Evolutionary conservation across 768 basidiomycete species (phyloP), one percentile per base, ranked within the genome.

Genomic region (Suillus decipiens): DNA sequence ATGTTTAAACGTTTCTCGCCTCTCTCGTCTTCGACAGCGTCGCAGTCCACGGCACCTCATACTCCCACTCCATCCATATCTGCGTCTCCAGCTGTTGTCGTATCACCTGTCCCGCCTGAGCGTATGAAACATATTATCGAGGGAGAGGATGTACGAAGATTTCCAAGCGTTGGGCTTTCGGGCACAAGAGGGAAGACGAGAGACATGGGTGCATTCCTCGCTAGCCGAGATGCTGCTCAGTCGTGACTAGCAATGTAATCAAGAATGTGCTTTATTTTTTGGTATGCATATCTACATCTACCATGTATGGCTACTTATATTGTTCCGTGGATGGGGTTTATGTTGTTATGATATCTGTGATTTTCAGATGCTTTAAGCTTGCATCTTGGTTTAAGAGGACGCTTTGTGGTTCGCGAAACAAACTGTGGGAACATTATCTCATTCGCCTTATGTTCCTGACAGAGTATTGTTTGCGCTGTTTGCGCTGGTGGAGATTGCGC

Each of bases 31-130:
- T 76, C 79, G 4, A 76, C 74, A 7, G 77, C 79, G 3, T 82
- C 84, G 0, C 80, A 83, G 60, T 81, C 85, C 0, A 75, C 78
- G 7, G 79, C 80, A 2, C 73, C 81, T 3, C 74, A 81, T 1
- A 80, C 83, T 6, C 81, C 82, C 0, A 66, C 71, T 8, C 78
- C 78, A 34, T 72, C 79, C 10, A 64, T 75, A 17, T 78, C 61
- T 76, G 70, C 66, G 68, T 36, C 65, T 33, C 58, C 67, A 50
- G 63, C 70, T 22, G 68, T 67, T 41, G 63, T 67, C 57, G 42
- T 66, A 62, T 65, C 64, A 72, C 67, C 71, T 66, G 41, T 75
- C 66, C 63, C 77, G 56, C 43, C 75, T 64, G 69, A 78, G 73
- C 41, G 66, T 72, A 61, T 71, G 73, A 78, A 80, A 53, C 70